Evolutionary conservation across 2,329 filamentous ascomycete genomes (phyloP).

Genomic region (Diaporthe australafricana): DNA sequence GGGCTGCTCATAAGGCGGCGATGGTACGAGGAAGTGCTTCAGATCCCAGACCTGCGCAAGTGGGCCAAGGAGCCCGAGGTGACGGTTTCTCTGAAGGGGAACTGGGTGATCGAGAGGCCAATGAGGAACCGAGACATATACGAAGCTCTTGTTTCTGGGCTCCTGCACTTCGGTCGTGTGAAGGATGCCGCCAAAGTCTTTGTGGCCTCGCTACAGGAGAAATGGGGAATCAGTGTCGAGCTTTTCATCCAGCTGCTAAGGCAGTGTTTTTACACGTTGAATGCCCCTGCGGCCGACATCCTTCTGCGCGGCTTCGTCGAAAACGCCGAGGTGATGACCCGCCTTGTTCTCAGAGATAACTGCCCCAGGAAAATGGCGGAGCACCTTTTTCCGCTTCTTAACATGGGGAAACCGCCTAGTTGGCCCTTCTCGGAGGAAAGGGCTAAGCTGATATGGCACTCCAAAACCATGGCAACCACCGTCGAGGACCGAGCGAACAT

Average conservation of each 20-base stretch:
- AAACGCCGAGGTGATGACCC: constrained; percentile 41
- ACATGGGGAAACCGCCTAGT: constrained; percentile 34
- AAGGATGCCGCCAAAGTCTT: constrained; percentile 58
- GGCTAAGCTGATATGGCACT: constrained; percentile 27
- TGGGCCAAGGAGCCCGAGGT: constrained; percentile 46
- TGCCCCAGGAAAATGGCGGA: constrained; percentile 35
- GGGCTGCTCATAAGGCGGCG: constrained; percentile 55
- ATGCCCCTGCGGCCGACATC: constrained; percentile 49
- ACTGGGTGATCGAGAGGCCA: constrained; percentile 55
- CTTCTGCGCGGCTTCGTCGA: constrained; percentile 47
- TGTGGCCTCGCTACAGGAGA: constrained; percentile 51
- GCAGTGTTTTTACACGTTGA: constrained; percentile 54
- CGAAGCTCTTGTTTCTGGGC: constrained; percentile 59
- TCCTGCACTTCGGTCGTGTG: constrained; percentile 60
- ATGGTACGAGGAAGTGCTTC: constrained; percentile 46
- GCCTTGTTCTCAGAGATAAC: constrained; percentile 34
- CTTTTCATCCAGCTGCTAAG: constrained; percentile 54
- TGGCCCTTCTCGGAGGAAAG: constrained; percentile 34
- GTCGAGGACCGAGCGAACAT: constrained; percentile 13
- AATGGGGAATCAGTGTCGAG: constrained; percentile 47
- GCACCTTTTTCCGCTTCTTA: constrained; percentile 37
- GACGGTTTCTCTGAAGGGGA: constrained; percentile 41
- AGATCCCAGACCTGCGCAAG: constrained; percentile 41
- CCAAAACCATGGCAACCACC: constrained; percentile 4
- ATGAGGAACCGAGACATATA: constrained; percentile 53